A percentile compares a stretch with the other conserved stretches of the same genome.
Evolutionary conservation across 148 eudicot genomes (phyloP).

Genomic region (Rhododendron simsii): DNA sequence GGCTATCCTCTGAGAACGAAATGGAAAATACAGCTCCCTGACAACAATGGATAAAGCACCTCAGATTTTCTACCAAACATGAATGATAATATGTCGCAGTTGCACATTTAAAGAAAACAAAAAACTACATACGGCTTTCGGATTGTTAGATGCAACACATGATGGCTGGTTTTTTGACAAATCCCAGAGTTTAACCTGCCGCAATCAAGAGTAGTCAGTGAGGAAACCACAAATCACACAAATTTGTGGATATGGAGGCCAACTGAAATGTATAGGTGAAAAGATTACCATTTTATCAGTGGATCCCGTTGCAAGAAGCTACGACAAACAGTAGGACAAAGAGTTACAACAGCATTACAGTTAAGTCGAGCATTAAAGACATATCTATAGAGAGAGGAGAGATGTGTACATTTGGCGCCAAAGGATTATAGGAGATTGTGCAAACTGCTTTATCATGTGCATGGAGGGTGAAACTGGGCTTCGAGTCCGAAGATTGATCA

Average conservation of each 20-base stretch:
- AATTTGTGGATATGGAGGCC: background rate
- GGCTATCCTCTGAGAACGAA: constrained; percentile 71
- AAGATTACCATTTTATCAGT: constrained; percentile 60
- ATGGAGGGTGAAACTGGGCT: constrained; percentile 77
- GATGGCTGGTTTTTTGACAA: constrained; percentile 68
- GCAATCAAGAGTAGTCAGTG: background rate
- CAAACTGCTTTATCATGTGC: constrained; percentile 93
- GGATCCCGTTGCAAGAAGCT: constrained; percentile 89
- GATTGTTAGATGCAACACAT: constrained; percentile 68
- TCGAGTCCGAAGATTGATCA: constrained; percentile 34
- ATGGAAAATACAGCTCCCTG: constrained; percentile 92
- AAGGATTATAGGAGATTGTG: constrained; percentile 58
- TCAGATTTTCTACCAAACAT: background rate
- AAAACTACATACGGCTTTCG: constrained; percentile 63
- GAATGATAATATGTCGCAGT: background rate
- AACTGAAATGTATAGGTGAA: background rate
- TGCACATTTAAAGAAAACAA: background rate
- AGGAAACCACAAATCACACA: background rate
- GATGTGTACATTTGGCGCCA: constrained; percentile 59
- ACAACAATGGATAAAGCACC: constrained; percentile 3
- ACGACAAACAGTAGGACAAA: constrained; percentile 14
- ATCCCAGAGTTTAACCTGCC: constrained; percentile 76
- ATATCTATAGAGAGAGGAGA: background rate
- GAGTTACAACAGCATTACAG: constrained; percentile 10
- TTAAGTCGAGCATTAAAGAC: background rate